Base-by-base conservation (phyloP, 73 alveolate genomes). In the Stentor coeruleus region DNA sequence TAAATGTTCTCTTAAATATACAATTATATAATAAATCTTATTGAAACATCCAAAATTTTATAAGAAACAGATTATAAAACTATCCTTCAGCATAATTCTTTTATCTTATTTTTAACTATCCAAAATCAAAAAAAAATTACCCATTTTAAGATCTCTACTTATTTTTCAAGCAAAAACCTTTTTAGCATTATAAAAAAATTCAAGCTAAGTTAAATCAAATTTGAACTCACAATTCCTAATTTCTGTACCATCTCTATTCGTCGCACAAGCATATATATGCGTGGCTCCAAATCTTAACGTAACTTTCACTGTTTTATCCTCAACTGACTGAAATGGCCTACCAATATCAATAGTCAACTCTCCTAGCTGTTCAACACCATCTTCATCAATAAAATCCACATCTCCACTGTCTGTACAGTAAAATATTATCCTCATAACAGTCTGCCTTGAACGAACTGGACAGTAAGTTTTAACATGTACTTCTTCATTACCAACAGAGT, bases 321-420 rank as follows among this genome's bases (percentile, higher is more conserved):
- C 98, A n/a, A 95, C 98, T n/a, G 97, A 87, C 90, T 95, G 90
- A 80, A 92, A 89, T 31, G 99, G 97, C 84, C 97, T 91, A 57
- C 99, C 99, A 81, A 96, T 95, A 88, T 96, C 99, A 3, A 96
- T 96, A 72, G 97, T 88, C 66, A 96, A 92, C 84, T 96, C 99
- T 20, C 99, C 99, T 20, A 96, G 90, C 81, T 96, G 89, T 59
- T 91, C 87, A 0, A 96, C 99, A 1, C 96, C 91, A 20, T 94
- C 95, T 74, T 96, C 99, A 87, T 96, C 99, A 3, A 96, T 97
- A 84, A 96, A 96, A 76, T 93, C 95, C 26, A 93, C 98, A 58
- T 95, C 96, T 39, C 94, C 93, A 41, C 88, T 59, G 58, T 93
- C 99, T 37, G 99, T 93, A 59, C 98, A 95, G 83, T 93, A 96